Conservation (phyloP, 495 filamentous ascomycete genomes). For the Parmelia sp. region DNA sequence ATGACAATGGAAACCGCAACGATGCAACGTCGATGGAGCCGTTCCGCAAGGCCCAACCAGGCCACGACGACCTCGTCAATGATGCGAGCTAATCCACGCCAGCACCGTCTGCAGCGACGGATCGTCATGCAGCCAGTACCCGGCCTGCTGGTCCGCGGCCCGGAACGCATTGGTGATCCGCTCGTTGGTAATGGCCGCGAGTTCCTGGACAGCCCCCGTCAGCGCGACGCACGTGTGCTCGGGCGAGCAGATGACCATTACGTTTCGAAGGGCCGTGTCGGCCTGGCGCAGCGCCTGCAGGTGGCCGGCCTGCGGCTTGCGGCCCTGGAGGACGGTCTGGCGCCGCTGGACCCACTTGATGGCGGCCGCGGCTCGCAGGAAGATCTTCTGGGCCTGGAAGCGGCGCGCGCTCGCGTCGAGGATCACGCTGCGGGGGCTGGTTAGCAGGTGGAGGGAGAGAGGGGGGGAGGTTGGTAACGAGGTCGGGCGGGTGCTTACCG, state of each 20-base stretch:
- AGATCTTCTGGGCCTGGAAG: slow-evolving; percentile 81
- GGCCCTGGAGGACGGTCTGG: slow-evolving; percentile 57
- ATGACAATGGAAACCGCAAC: background rate
- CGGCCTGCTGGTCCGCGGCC: slow-evolving; percentile 56
- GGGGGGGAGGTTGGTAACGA: background rate
- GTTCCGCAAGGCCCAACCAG: background rate
- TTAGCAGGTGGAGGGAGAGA: background rate
- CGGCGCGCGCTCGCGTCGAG: slow-evolving; percentile 72
- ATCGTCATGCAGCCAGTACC: slow-evolving; percentile 70
- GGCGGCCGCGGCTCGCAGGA: slow-evolving; percentile 69
- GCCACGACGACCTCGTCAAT: slow-evolving; percentile 20
- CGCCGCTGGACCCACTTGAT: slow-evolving; percentile 75
- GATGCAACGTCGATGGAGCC: background rate
- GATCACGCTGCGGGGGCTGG: slow-evolving; percentile 38
- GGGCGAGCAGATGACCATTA: slow-evolving; percentile 30
- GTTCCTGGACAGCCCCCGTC: slow-evolving; percentile 46
- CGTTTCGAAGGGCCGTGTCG: slow-evolving; percentile 55
- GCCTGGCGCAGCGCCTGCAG: slow-evolving; percentile 51
- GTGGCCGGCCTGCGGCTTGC: slow-evolving; percentile 52
- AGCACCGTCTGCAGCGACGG: slow-evolving; percentile 45
- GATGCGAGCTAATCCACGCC: slow-evolving; percentile 40
- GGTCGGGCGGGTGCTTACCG: slow-evolving; percentile 43
- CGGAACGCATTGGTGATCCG: slow-evolving; percentile 59
- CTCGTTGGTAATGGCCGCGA: slow-evolving; percentile 61
- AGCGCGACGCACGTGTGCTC: slow-evolving; percentile 5